Percentiles rank a stretch among this genome's conserved stretches.
Conservation (phyloP, 768 basidiomycete genomes). For the Tulasnella calospora region DNA sequence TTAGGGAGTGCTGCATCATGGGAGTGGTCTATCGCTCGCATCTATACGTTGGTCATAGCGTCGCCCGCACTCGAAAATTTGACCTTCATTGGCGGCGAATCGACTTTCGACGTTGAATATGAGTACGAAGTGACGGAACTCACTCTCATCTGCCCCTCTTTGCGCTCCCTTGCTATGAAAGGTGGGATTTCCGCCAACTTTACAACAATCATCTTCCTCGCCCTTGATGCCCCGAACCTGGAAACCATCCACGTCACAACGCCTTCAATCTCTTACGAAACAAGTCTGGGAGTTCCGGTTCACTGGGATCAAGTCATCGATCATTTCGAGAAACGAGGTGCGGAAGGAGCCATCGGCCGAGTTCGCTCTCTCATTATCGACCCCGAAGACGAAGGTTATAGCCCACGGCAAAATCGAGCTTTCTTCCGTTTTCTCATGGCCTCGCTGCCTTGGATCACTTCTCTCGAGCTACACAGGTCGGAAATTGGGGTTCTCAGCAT, state of each 20-base stretch:
- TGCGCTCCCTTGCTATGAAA: neutral
- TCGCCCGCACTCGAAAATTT: neutral
- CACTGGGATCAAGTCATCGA: neutral
- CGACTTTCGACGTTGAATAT: neutral
- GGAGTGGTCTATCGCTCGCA: neutral
- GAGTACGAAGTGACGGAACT: neutral
- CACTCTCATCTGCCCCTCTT: neutral
- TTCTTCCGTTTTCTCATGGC: neutral
- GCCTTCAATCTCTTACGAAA: neutral
- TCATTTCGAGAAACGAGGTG: neutral
- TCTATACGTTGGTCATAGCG: neutral
- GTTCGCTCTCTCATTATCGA: neutral
- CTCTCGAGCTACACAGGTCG: neutral
- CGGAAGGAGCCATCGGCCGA: neutral
- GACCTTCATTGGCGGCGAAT: neutral
- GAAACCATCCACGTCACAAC: neutral
- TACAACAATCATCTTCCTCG: neutral
- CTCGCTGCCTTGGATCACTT: neutral
- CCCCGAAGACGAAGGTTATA: neutral
- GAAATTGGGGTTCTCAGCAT: neutral
- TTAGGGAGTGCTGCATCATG: neutral
- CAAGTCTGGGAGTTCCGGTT: neutral
- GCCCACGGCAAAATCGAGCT: neutral
- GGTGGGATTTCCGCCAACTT: neutral
- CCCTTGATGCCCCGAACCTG: neutral